A percentile compares a stretch with the other conserved stretches of the same genome.
phyloP scores from a whole-genome alignment of 2,329 filamentous ascomycete genomes.

The Dothiorella sarmentorum region DNA sequence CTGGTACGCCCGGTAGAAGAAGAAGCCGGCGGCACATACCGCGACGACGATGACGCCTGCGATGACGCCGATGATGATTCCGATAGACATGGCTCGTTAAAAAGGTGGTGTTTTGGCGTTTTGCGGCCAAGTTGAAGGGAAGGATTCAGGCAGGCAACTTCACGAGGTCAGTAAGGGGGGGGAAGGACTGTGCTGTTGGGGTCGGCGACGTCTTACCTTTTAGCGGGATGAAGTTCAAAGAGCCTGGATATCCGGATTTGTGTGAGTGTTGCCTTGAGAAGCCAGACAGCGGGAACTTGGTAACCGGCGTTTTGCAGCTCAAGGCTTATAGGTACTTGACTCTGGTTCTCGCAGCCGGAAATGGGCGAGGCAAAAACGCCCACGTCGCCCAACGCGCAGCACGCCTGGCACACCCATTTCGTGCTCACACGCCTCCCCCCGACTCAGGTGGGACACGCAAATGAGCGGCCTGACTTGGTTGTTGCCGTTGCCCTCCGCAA shows the following conservation, averaged over 20 bases:
- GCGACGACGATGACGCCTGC: constrained; percentile 1
- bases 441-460: neutral
- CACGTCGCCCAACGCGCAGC: constrained; percentile 1
- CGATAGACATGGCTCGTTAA: neutral
- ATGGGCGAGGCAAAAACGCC: no score
- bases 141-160: neutral
- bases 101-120: neutral
- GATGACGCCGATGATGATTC: neutral
- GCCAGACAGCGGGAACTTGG: neutral
- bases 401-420: neutral
- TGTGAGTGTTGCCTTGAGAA: neutral
- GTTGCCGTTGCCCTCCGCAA: no score
- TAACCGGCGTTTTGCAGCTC: neutral
- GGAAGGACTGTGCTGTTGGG: neutral
- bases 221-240: neutral
- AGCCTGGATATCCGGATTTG: neutral
- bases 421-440: neutral
- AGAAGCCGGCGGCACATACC: neutral
- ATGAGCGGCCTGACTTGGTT: neutral
- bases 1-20: constrained; percentile 8
- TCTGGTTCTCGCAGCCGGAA: neutral
- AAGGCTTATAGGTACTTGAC: constrained; percentile 5
- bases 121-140: neutral
- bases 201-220: neutral
- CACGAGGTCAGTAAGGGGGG: neutral